Evolutionary conservation across 1,284 basidiomycete genomes (phyloP), one percentile per base, ranked within the genome.

Genomic region (Cutaneotrichosporon cyanovorans): DNA sequence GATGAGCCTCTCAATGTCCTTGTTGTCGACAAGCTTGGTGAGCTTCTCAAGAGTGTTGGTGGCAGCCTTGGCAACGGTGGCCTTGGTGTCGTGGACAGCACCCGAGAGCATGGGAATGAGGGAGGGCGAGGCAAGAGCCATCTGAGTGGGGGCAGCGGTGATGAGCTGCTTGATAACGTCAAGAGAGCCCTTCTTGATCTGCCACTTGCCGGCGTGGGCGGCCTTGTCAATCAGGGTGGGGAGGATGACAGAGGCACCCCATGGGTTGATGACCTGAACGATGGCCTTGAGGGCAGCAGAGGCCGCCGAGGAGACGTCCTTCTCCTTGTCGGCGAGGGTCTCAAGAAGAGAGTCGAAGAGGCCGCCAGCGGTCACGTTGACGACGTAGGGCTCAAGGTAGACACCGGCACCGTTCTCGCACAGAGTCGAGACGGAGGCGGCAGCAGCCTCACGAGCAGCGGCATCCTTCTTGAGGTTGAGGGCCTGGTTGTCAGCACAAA

Each of bases 71-170:
- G 97, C 96, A 73, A 99, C 95, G 62, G 97, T 92, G 55, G 88
- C 81, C 80, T 99, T 99, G 77, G 95, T 98, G 77, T 98, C 95
- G 92, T 92, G 97, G 69, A 98, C 97, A 55, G 85, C 91, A 69
- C 91, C 93, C 42, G 91, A 74, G 70, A 98, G 88, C 67, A 95
- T 78, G 55, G 95, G 95, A 60, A 98, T 85, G 63, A 97, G 91
- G 52, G 95, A 88, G 57, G 93, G 92, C 79, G 92, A 96, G 68
- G 88, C 83, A 66, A 82, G 83, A 57, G 87, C 87, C 59, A 82
- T 87, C 76, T 95, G 91, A 56, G 76, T 71, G 46, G 92, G 88
- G 43, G 87, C 85, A 62, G 83, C 83, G 59, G 73, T 75, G 68
- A 97, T 84, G 72, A 99, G 82, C 77, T 91, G 85, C 77, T 97